Evolutionary conservation across 2,329 filamentous ascomycete species (phyloP).

Genomic region (Aspergillus quadricinctus): DNA sequence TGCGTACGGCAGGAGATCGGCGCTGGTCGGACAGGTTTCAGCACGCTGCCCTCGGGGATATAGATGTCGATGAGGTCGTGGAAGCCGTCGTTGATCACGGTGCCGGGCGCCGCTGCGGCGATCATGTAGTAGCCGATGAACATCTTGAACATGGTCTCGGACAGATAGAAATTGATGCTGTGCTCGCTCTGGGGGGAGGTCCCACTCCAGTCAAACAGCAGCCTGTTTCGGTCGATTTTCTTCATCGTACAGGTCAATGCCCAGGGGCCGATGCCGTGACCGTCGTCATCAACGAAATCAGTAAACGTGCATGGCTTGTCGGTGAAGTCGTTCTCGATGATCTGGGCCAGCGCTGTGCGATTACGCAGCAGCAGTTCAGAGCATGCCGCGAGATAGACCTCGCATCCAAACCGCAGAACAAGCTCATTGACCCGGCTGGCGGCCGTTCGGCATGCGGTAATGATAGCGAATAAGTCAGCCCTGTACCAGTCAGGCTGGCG

Average conservation of each 20-base stretch:
- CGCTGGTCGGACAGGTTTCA: constrained; percentile 46
- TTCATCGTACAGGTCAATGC: constrained; percentile 47
- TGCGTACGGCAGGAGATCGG: constrained; percentile 47
- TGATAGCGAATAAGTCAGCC: constrained; percentile 45
- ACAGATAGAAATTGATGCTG: constrained; percentile 48
- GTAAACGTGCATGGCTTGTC: constrained; percentile 43
- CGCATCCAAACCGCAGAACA: constrained; percentile 41
- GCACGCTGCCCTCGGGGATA: constrained; percentile 44
- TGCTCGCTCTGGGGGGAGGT: constrained; percentile 46
- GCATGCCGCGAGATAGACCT: constrained; percentile 45
- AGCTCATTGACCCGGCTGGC: constrained; percentile 44
- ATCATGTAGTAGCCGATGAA: constrained; percentile 47
- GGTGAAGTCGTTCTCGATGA: constrained; percentile 45
- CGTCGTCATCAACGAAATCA: constrained; percentile 49
- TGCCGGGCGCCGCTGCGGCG: constrained; percentile 46
- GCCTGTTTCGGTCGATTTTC: constrained; percentile 37
- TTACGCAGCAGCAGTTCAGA: constrained; percentile 44
- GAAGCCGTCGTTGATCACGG: constrained; percentile 50
- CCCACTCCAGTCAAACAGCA: constrained; percentile 48
- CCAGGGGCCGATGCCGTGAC: constrained; percentile 44
- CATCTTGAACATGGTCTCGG: constrained; percentile 50
- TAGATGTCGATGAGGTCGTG: constrained; percentile 47
- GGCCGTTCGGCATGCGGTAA: constrained; percentile 46
- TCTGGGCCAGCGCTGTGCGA: constrained; percentile 41
- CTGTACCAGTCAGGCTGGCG: constrained; percentile 48